Evolutionary conservation across 768 basidiomycete species (phyloP), one percentile per base, ranked within the genome.

Genomic region (Kwoniella sp.): DNA sequence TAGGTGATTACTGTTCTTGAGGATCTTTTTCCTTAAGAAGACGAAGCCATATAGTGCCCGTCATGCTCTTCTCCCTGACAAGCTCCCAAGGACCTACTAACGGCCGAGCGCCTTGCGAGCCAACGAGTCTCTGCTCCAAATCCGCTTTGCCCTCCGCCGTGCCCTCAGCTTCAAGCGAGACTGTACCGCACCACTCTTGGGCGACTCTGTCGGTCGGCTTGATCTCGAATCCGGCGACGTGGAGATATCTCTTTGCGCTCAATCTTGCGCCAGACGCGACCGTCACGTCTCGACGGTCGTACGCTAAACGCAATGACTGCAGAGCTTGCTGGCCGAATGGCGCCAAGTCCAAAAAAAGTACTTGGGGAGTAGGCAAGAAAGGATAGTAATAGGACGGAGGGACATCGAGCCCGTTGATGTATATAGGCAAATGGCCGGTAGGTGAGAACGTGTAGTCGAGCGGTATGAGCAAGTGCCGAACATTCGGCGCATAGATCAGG

Each of bases 141-240:
- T 77, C 77, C 26, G 52, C 63, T 30, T 72, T 75, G 0, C 78
- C 81, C 58, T 82, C 81, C 12, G 74, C 73, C 11, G 81, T 82
- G 4, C 79, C 81, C 48, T 82, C 81, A 1, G 78, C 73, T 58
- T 82, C 81, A 26, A 82, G 68, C 12, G 75, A 73, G 1, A 82
- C 73, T 68, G 79, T 77, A 0, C 81, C 81, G 17, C 71, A 63
- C 81, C 81, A 82, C 56, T 73, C 71, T 5, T 65, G 62, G 4
- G 65, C 69, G 8, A 58, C 67, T 17, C n/a, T 55, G 28, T 65
- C 60, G 2, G 60, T 65, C 4, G 65, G 56, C 1, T 38, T 52
- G 20, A 80, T 62, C 31, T 77, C 70, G 54, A 81, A 79, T 2
- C 79, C 81, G 9, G 79, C 71, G 4, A 81, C 81, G 54, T 81